Base-by-base conservation (phyloP, 352 stramenopile species). In the Globisporangium heterothallicum region DNA sequence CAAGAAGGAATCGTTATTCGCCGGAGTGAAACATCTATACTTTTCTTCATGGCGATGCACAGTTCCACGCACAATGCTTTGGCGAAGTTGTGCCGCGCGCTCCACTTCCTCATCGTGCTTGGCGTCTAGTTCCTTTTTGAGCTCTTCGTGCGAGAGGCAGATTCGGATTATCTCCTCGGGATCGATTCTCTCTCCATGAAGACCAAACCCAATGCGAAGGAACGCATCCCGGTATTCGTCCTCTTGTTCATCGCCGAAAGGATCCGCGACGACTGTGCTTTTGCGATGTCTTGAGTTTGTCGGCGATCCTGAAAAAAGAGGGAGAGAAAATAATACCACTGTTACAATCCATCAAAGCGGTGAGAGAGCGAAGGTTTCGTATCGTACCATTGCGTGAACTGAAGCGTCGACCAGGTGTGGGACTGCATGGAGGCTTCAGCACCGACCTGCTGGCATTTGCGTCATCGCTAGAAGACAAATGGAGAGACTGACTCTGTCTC, bases 151-250 rank as follows among this genome's bases (percentile, higher is more conserved):
- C 0, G 72, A 74, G 25, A 84, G 44, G 46, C 70, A 88, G 34
- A 78, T 85, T 14, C 61, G 72, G 2, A 90, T 73, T 21, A 93
- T 77, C 55, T 84, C 70, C n/a, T 84, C 67, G 0, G 80, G 78
- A 43, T 93, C 71, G 16, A 88, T 66, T 0, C 59, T 59, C 2
- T 87, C 78, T 0, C 53, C 70, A 26, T 66, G 67, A 14, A 82
- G 53, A 0, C 77, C 77, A 52, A 91, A 81, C 6, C 78, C 80
- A 42, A 93, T 81, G 7, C 77, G 66, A 4, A 79, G 74, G 48
- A 93, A 93, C 1, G 76, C 80, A 27, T 81, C 66, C 6, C 69
- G 68, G 47, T 72, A 75, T 14, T 61, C 41, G 30, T 86, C 70
- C 25, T 72, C 7, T 8, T 42, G 38, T 14, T 58, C 19, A 8